Evolutionary conservation across 148 eudicot species (phyloP), one percentile per base, ranked within the genome.

Genomic region (Camellia granthamiana): DNA sequence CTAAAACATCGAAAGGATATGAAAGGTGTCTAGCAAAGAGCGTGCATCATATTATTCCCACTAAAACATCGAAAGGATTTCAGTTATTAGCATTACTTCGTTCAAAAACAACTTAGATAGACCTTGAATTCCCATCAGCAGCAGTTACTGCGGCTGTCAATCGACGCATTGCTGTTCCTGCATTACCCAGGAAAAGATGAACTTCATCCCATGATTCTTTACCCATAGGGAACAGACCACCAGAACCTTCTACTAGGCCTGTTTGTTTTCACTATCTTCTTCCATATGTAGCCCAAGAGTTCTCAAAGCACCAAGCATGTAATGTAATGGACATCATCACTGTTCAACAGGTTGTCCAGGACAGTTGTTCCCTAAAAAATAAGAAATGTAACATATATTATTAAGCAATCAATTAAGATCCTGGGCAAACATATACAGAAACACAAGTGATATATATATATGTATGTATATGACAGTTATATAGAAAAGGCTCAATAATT

Each of bases 131-230:
- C 56, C 99, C 99, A 55, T 95, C 99, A 65, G 98, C 98, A 81
- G 88, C 99, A 75, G 96, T 89, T 75, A 96, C 99, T 54, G 99
- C 98, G 84, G 99, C 99, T 63, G 99, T 93, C 84, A 96, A 86
- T 41, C 98, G 99, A 38, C 99, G 93, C 99, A 96, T 96, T 14
- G 99, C 99, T 58, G 98, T 96, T 85, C 99, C 99, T 12, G 99
- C 98, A 89, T 96, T 23, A 23, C 23, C 23, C 23, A 23, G 23
- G 23, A 23, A 23, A 23, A 23, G 23, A 23, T 23, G 23, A 85
- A 96, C 78, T 78, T 93, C 97, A 55, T 79, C 88, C n/a, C 56
- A 85, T 76, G 91, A 74, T 66, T 87, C 94, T 85, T 86, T 91
- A 49, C 95, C 97, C n/a, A 82, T 92, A 62, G 99, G 99, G 82